Evolutionary conservation across 805 yeast species (phyloP).

Genomic region (Myxozyma udenii): DNA sequence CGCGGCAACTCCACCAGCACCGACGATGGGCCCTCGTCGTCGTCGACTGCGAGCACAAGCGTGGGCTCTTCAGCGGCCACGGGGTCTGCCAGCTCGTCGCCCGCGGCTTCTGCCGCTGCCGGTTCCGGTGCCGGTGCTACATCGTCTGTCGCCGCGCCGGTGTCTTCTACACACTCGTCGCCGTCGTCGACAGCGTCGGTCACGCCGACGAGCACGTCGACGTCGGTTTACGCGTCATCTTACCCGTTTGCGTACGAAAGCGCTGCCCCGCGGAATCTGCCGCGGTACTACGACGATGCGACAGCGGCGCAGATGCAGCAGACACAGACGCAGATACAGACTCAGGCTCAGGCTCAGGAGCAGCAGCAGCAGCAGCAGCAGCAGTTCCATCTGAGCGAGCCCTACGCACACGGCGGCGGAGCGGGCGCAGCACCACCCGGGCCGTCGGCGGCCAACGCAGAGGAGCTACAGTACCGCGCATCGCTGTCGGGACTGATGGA

Average conservation of each 20-base stretch:
- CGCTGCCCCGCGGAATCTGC: slow-evolving; percentile 1
- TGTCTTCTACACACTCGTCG: slow-evolving; percentile 1
- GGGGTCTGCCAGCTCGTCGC: too few relatives aligned
- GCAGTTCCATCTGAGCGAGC: not conserved
- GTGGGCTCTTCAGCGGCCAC: not conserved
- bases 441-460: not conserved
- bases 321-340: slow-evolving; percentile 1
- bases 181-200: slow-evolving; percentile 1
- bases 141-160: not conserved
- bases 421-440: slow-evolving; percentile 1
- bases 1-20: slow-evolving; percentile 10
- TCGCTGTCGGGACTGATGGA: slow-evolving; percentile 12
- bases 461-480: slow-evolving; percentile 13
- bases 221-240: not conserved
- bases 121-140: not conserved
- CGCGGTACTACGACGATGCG: slow-evolving; percentile 1
- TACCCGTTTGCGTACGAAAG: not conserved
- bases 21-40: not conserved
- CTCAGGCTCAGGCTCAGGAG: slow-evolving; percentile 3
- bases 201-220: not conserved
- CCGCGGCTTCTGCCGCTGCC: not conserved
- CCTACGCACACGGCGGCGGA: not conserved
- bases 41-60: not conserved
- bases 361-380: slow-evolving; percentile 9
- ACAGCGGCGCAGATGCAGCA: not conserved